Conservation (phyloP, 2,329 filamentous ascomycete species). For the Sphaerostilbella broomeana region DNA sequence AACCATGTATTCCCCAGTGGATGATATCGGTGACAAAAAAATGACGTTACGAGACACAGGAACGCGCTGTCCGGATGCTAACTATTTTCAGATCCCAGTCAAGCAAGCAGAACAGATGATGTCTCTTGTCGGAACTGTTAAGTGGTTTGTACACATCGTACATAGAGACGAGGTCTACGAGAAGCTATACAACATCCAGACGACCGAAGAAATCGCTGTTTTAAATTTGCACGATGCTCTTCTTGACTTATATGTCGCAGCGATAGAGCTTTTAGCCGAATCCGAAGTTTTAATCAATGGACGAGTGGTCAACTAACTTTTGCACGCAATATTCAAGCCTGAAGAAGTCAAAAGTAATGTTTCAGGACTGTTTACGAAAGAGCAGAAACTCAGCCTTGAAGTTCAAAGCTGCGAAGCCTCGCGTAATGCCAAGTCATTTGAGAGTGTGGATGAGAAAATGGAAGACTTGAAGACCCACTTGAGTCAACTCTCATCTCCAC, state of each 20-base stretch:
- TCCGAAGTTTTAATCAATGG: neutral
- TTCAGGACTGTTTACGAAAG: neutral
- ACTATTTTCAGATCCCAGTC: neutral
- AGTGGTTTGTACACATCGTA: slow-evolving; percentile 6
- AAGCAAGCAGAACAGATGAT: neutral
- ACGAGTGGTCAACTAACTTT: neutral
- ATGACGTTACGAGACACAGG: too few relatives aligned
- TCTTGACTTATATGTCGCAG: neutral
- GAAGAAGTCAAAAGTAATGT: neutral
- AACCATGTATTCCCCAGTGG: too few relatives aligned
- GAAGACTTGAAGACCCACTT: neutral
- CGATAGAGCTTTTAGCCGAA: neutral
- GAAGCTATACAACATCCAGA: neutral
- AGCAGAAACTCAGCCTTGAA: neutral
- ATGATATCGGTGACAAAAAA: too few relatives aligned
- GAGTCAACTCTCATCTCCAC: neutral
- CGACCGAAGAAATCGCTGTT: neutral
- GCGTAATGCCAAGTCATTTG: neutral
- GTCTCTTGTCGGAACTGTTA: neutral
- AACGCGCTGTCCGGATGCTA: too few relatives aligned
- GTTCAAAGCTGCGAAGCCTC: neutral
- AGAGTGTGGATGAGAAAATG: neutral
- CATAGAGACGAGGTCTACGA: slow-evolving; percentile 5
- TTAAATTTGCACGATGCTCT: neutral
- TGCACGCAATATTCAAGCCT: neutral